Evolutionary conservation across 1,284 basidiomycete genomes (phyloP).

Genomic region (Sporisorium exsertum): DNA sequence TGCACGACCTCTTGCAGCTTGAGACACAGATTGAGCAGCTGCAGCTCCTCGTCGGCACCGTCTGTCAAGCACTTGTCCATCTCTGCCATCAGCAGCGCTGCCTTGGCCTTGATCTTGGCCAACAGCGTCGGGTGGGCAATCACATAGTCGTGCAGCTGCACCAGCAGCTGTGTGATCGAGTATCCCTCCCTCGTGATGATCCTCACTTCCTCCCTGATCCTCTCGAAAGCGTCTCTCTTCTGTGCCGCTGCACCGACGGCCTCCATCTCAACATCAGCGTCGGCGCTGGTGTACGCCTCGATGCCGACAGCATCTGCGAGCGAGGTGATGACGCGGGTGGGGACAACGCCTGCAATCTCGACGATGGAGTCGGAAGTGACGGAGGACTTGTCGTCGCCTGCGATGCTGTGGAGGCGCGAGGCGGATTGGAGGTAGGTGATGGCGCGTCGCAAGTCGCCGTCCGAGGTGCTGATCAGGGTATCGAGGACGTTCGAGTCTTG

Average conservation of each 20-base stretch:
- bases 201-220: slow-evolving; percentile 80
- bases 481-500: slow-evolving; percentile 71
- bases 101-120: slow-evolving; percentile 83
- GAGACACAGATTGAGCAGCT: slow-evolving; percentile 87
- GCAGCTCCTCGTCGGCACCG: slow-evolving; percentile 97
- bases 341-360: slow-evolving; percentile 97
- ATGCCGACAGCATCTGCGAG: slow-evolving; percentile 83
- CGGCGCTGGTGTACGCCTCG: slow-evolving; percentile 69
- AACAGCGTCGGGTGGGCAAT: slow-evolving; percentile 83
- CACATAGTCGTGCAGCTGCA: slow-evolving; percentile 92
- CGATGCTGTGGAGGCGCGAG: slow-evolving; percentile 75
- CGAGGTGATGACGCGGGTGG: slow-evolving; percentile 77
- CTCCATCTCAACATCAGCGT: slow-evolving; percentile 72
- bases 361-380: slow-evolving; percentile 75
- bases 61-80: slow-evolving; percentile 96
- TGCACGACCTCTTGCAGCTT: slow-evolving; percentile 72
- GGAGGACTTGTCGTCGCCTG: slow-evolving; percentile 30
- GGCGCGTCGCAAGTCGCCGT: slow-evolving; percentile 94
- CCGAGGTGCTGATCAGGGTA: slow-evolving; percentile 82
- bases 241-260: slow-evolving; percentile 69
- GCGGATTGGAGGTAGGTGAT: slow-evolving; percentile 99
- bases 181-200: slow-evolving; percentile 87
- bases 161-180: slow-evolving; percentile 88
- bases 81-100: slow-evolving; percentile 88
- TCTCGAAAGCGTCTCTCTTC: slow-evolving; percentile 75